phyloP scores from a whole-genome alignment of 75 land plant genomes.

The Cupressus sempervirens region DNA sequence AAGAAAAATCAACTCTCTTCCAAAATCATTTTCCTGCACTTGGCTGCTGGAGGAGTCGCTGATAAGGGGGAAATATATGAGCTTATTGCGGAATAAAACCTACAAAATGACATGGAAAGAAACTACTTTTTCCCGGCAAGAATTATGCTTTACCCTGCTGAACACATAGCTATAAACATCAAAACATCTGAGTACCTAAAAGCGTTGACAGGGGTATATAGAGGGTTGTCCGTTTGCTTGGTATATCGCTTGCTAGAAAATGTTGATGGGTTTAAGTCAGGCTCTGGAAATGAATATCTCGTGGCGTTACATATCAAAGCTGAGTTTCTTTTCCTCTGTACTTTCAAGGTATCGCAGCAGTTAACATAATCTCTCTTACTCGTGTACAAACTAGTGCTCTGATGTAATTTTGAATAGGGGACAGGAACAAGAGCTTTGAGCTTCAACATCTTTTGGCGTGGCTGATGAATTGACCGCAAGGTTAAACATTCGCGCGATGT shows the following conservation, averaged over 20 bases:
- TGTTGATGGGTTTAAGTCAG: neutral
- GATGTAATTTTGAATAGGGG: no score
- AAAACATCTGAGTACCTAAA: neutral
- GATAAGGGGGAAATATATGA: neutral
- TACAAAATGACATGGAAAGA: neutral
- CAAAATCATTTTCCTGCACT: constrained; percentile 8
- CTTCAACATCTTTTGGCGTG: no score
- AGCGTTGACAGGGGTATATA: neutral
- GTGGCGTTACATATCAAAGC: neutral
- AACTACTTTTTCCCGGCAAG: neutral
- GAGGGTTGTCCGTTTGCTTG: neutral
- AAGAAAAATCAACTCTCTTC: constrained; percentile 48
- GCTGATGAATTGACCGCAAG: no score
- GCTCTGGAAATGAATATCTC: neutral
- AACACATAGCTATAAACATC: neutral
- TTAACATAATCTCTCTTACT: neutral
- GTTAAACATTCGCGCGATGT: no score
- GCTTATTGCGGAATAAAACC: neutral
- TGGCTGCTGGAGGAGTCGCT: neutral
- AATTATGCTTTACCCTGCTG: neutral
- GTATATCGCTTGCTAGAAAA: neutral
- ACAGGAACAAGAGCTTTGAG: no score
- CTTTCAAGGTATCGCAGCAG: constrained; percentile 2
- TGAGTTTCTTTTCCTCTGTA: neutral
- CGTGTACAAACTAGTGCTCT: neutral